Conservation (phyloP, 495 filamentous ascomycete genomes). For the Trichoderma parareesei region DNA sequence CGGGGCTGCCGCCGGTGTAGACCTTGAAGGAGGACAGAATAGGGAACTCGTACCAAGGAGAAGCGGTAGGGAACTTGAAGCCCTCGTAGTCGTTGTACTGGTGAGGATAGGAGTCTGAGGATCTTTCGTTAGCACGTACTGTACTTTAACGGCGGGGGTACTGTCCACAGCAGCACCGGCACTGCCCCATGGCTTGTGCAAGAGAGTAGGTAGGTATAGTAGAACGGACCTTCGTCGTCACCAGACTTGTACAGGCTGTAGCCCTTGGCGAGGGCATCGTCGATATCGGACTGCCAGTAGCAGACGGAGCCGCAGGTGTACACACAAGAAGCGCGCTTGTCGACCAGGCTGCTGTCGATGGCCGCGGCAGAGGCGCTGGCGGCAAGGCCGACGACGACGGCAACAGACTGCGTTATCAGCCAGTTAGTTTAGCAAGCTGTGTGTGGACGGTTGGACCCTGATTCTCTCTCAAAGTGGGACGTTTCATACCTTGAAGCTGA, state of each 20-base stretch:
- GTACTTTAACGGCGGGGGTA: too few relatives aligned
- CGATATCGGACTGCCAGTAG: slow-evolving; percentile 34
- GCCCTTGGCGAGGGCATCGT: slow-evolving; percentile 41
- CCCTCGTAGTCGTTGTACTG: slow-evolving; percentile 67
- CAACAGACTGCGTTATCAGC: neutral
- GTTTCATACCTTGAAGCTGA: neutral
- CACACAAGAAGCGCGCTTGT: slow-evolving; percentile 25
- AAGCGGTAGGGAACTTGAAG: slow-evolving; percentile 50
- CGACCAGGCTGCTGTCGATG: slow-evolving; percentile 8
- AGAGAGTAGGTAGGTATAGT: neutral
- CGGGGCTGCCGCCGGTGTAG: slow-evolving; percentile 59
- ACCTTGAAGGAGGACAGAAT: slow-evolving; percentile 44
- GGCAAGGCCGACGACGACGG: neutral
- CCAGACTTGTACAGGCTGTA: slow-evolving; percentile 41
- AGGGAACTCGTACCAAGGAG: slow-evolving; percentile 65
- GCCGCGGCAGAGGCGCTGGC: slow-evolving; percentile 16
- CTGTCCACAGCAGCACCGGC: neutral
- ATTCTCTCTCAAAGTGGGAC: neutral
- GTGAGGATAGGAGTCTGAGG: slow-evolving; percentile 54
- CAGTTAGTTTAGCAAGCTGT: neutral
- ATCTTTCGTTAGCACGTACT: neutral
- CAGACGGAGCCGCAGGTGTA: slow-evolving; percentile 30
- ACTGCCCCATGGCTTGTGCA: neutral
- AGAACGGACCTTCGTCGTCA: slow-evolving; percentile 33
- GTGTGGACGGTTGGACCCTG: neutral